Evolutionary conservation across 345 rosid species (phyloP).

Genomic region (Triadica sebifera): DNA sequence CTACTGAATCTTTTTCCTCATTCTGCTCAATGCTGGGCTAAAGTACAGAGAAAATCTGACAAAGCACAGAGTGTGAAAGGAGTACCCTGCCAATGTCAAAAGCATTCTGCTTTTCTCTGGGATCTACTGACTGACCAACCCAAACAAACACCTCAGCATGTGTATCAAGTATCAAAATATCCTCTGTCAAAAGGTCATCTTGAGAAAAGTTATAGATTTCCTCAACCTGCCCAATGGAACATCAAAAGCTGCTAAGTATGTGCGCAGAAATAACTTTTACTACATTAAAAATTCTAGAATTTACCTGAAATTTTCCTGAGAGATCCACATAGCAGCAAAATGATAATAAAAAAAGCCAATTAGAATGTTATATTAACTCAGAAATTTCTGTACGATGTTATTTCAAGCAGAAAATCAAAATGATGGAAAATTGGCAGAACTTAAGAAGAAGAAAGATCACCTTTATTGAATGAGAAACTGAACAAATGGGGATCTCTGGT

Average conservation of each 20-base stretch:
- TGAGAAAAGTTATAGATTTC: constrained; percentile 91
- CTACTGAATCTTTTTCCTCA: too few relatives aligned
- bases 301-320: constrained; percentile 94
- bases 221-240: constrained; percentile 60
- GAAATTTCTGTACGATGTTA: constrained; percentile 4
- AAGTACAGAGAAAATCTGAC: not conserved
- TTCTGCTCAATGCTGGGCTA: too few relatives aligned
- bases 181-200: constrained; percentile 95
- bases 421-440: not conserved
- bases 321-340: constrained; percentile 26
- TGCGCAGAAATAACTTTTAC: constrained; percentile 14
- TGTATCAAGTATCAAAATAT: constrained; percentile 84
- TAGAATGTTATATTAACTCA: constrained; percentile 29
- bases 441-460: constrained; percentile 35
- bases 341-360: constrained; percentile 35
- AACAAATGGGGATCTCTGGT: constrained; percentile 90
- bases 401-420: constrained; percentile 2
- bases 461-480: constrained; percentile 62
- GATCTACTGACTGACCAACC: constrained; percentile 86
- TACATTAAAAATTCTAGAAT: constrained; percentile 25
- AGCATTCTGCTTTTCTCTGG: constrained; percentile 84
- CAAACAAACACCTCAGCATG: constrained; percentile 96
- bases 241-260: constrained; percentile 17
- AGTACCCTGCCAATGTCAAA: constrained; percentile 91
- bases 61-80: constrained; percentile 14